Evolutionary conservation across 2,329 filamentous ascomycete species (phyloP).

Genomic region (Ophiocordyceps australis): DNA sequence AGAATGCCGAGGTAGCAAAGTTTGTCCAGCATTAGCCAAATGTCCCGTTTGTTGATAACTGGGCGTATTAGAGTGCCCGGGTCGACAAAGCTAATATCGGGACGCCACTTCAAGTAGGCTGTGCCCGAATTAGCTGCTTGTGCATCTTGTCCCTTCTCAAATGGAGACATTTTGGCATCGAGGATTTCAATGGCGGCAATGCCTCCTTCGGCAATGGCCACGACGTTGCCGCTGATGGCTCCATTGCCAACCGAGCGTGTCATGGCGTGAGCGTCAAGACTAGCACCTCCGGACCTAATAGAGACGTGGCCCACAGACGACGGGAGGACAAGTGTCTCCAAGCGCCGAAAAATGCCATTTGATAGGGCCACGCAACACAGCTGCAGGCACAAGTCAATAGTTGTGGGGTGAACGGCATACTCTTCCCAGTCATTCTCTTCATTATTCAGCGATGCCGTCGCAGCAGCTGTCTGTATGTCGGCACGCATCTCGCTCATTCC

Average conservation of each 20-base stretch:
- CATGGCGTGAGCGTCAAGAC: too few relatives aligned
- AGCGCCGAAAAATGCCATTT: conserved; percentile 1
- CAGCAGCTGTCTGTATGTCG: not conserved
- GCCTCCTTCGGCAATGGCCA: too few relatives aligned
- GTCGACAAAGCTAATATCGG: conserved; percentile 2
- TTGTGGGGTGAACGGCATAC: conserved; percentile 3
- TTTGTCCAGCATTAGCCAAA: not conserved
- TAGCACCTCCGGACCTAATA: not conserved
- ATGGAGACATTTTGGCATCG: not conserved
- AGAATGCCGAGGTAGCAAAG: conserved; percentile 1
- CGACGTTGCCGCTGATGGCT: too few relatives aligned
- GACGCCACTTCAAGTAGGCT: conserved; percentile 1
- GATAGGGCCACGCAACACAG: conserved; percentile 2
- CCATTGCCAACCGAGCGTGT: too few relatives aligned
- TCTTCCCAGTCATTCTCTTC: not conserved
- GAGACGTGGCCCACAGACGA: conserved; percentile 1
- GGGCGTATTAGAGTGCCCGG: not conserved
- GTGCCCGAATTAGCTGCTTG: not conserved
- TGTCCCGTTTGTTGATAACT: not conserved
- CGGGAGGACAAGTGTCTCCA: conserved; percentile 1
- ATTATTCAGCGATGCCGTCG: not conserved
- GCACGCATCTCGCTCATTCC: conserved; percentile 2
- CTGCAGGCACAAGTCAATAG: conserved; percentile 2
- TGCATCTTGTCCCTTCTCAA: not conserved
- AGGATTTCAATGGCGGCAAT: too few relatives aligned